Conservation (phyloP, 2,329 filamentous ascomycete genomes). For the Elsinoe ampelina region DNA sequence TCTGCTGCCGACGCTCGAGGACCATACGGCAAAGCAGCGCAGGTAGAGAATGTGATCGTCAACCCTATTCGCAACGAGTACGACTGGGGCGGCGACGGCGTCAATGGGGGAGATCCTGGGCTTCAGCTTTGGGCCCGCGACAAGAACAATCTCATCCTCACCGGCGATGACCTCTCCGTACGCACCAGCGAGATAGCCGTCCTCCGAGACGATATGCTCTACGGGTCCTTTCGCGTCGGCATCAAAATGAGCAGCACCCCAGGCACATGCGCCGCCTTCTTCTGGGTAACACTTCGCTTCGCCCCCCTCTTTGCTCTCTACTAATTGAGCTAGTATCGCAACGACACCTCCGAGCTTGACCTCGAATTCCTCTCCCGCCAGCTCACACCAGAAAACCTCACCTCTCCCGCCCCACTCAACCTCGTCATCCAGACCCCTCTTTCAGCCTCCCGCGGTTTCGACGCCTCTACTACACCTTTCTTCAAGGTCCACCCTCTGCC, state of each 20-base stretch:
- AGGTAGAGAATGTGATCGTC: slow-evolving; percentile 47
- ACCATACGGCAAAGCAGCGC: slow-evolving; percentile 56
- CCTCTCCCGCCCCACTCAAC: slow-evolving; percentile 49
- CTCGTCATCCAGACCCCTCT: slow-evolving; percentile 63
- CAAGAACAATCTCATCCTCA: slow-evolving; percentile 15
- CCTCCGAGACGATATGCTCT: slow-evolving; percentile 52
- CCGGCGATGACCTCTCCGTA: slow-evolving; percentile 40
- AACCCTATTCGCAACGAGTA: slow-evolving; percentile 39
- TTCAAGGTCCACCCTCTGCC: slow-evolving; percentile 51
- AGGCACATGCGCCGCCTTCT: slow-evolving; percentile 70
- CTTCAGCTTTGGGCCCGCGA: slow-evolving; percentile 49
- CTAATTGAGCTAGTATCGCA: slow-evolving; percentile 51
- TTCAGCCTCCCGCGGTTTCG: slow-evolving; percentile 50
- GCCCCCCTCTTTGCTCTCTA: background rate
- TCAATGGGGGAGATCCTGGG: slow-evolving; percentile 40
- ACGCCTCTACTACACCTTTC: slow-evolving; percentile 51
- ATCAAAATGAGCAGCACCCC: slow-evolving; percentile 53
- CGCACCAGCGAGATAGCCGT: slow-evolving; percentile 57
- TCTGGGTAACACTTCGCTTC: slow-evolving; percentile 52
- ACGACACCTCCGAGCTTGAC: slow-evolving; percentile 72
- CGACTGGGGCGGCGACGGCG: slow-evolving; percentile 38
- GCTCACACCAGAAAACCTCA: slow-evolving; percentile 24
- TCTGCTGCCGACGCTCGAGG: slow-evolving; percentile 50
- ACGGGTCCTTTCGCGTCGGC: slow-evolving; percentile 58
- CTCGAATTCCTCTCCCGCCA: slow-evolving; percentile 67